Base-by-base conservation (phyloP, 2,329 filamentous ascomycete species). In the Nigrospora oryzae region DNA sequence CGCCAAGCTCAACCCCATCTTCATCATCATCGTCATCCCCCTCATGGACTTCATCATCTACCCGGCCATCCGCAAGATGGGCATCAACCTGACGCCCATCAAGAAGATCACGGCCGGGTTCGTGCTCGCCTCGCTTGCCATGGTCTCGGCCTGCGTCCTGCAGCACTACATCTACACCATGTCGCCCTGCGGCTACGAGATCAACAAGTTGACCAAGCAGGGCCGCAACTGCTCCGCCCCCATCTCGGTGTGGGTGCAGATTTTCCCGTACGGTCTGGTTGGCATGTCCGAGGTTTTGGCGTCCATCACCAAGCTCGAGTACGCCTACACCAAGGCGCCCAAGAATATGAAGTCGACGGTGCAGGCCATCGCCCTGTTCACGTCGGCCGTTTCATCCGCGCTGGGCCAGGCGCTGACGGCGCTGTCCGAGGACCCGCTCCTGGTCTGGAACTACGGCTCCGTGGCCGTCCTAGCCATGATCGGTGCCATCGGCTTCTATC, bases 321-420 rank as follows among this genome's bases (percentile, higher is more conserved):
- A 85, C 49, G 82, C 80, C 8, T 86, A 79, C 62, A 80, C 79
- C 54, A 83, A 84, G 56, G 79, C 83, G 0, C 82, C 82, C 1
- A 71, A 73, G 45, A 74, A 77, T 56, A 84, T 86, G 80, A 72
- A 77, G 55, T 74, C 73, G 3, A 72, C 75, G 13, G 73, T 81
- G 19, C 69, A 75, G 54, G 70, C 77, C 0, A 64, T 81, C 47
- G 75, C 69, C 52, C 63, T 81, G 5, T 69, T 81, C 49, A 80
- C 74, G 51, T 77, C 72, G 45, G 77, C 78, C 0, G 66, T 82
- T 47, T 75, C 74, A 3, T 70, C 70, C 34, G 77, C 77, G 2
- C 53, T 74, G 5, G 66, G 66, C 30, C 62, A 71, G 49, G 68
- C 69, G 1, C 49, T 73, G 23, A 61, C 65, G n/a, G 66, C 68